phyloP scores from a whole-genome alignment of 1,284 basidiomycete species.

The Phaffia rhodozyma region DNA sequence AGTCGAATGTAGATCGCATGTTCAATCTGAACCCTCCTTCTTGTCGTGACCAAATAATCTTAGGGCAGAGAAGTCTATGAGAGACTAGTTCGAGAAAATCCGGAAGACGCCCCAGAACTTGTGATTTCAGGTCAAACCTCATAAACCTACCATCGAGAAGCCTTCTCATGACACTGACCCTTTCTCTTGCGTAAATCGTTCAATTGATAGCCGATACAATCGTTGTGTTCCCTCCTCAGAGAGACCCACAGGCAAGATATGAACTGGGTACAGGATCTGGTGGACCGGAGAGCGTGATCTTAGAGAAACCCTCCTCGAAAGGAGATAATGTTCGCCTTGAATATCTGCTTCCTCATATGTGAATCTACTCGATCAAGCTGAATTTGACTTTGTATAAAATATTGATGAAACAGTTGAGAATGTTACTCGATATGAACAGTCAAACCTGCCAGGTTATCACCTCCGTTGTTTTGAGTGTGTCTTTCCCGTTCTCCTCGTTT shows the following conservation, averaged over 20 bases:
- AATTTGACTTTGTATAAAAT: no score
- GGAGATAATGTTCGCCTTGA: slow-evolving; percentile 51
- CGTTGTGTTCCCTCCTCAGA: slow-evolving; percentile 62
- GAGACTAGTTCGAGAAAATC: slow-evolving; percentile 55
- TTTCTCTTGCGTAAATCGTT: neutral
- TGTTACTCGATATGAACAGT: slow-evolving; percentile 79
- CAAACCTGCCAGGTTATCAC: slow-evolving; percentile 81
- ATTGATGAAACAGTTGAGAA: slow-evolving; percentile 44
- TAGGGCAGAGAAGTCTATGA: slow-evolving; percentile 82
- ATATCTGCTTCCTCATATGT: neutral
- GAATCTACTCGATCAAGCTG: neutral
- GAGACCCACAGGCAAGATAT: slow-evolving; percentile 38
- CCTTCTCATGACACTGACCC: neutral
- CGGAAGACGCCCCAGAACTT: slow-evolving; percentile 78
- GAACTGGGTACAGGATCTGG: slow-evolving; percentile 9
- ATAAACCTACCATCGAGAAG: neutral
- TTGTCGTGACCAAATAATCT: no score
- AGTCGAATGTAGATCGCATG: no score
- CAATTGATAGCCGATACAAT: slow-evolving; percentile 66
- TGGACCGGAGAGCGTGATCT: slow-evolving; percentile 48
- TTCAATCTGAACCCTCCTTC: no score
- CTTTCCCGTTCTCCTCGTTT: neutral
- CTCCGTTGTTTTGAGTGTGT: slow-evolving; percentile 63
- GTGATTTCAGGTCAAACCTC: slow-evolving; percentile 65
- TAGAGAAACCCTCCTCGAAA: slow-evolving; percentile 76